Conservation (phyloP, 164 flowering plant species). For the Protea cynaroides region DNA sequence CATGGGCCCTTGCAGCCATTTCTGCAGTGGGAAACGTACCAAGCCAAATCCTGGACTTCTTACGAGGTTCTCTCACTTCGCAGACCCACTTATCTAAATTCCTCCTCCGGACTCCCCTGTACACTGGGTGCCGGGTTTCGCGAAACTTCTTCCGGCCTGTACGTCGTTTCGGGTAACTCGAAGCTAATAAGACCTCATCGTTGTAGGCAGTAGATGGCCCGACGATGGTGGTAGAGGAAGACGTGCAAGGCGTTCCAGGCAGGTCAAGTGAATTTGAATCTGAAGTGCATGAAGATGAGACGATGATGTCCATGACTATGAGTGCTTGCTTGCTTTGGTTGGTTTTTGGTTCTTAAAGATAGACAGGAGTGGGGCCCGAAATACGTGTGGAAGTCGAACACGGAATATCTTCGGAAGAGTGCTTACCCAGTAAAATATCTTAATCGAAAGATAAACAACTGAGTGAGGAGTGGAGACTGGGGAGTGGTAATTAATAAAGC, state of each 20-base stretch:
- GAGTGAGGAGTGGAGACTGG: no score
- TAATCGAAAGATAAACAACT: no score
- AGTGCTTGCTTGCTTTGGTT: no score
- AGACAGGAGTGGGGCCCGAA: no score
- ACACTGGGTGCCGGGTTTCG: slow-evolving; percentile 67
- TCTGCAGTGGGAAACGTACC: neutral
- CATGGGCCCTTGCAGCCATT: no score
- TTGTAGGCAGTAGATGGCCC: slow-evolving; percentile 6
- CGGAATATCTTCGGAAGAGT: no score
- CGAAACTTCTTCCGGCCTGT: slow-evolving; percentile 56
- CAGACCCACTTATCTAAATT: slow-evolving; percentile 56
- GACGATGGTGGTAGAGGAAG: neutral
- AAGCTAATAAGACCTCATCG: slow-evolving; percentile 41
- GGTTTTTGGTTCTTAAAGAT: no score
- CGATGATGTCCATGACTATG: no score
- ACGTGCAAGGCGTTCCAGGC: neutral
- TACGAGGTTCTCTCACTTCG: slow-evolving; percentile 64
- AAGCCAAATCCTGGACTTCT: slow-evolving; percentile 16
- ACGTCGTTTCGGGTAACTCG: slow-evolving; percentile 40
- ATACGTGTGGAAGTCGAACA: no score
- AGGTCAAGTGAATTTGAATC: neutral
- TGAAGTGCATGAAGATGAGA: neutral
- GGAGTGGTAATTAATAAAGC: no score
- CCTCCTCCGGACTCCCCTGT: slow-evolving; percentile 51
- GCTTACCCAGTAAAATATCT: no score